Base-by-base conservation (phyloP, 2,329 filamentous ascomycete genomes). In the Aureobasidium mangrovei region DNA sequence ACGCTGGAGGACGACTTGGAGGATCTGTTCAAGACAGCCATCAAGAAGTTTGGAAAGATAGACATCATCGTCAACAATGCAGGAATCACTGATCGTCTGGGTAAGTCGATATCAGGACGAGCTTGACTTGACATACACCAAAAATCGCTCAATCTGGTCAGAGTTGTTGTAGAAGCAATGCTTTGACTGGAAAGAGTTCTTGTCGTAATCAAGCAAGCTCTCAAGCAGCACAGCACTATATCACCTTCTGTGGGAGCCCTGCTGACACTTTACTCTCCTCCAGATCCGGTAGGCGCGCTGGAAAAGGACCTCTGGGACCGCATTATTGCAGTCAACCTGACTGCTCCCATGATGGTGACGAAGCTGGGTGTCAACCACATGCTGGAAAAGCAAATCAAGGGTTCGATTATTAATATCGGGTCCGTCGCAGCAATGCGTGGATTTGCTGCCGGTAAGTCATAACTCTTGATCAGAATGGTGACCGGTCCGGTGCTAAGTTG, bases 241-340 rank as follows among this genome's bases (percentile, higher is more conserved):
- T 18, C 18, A 18, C 18, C 18, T 18, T 18, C 18, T 35, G 32
- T 35, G 6, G 4, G 5, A 10, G 3, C 2, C 2, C 18, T 8
- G 47, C 47, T 41, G 5, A 42, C 38, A 7, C 10, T 28, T 2
- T n/a, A 1, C 32, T 35, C 4, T 35, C 18, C 5, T 10, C 2
- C 24, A 51, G 47, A 54, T 33, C 74, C 77, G 0, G 76, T 75
- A 0, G 79, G 74, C 12, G 69, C 70, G 6, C 64, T 75, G 48
- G 69, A 75, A 24, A 69, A 70, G 56, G 65, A 65, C 1, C 60
- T 72, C 1, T 83, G 78, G 79, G 73, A 82, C 56, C 68, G 68
- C 3, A 74, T 82, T 4, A 70, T 84, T 35, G 71, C 70, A 9
- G 67, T 82, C 57, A 83, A 83, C 60, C 65, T 82, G 35, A 82